A percentile compares a stretch with the other conserved stretches of the same genome.
Conservation (phyloP, 306 rosid genomes). For the Lathyrus sativus region DNA sequence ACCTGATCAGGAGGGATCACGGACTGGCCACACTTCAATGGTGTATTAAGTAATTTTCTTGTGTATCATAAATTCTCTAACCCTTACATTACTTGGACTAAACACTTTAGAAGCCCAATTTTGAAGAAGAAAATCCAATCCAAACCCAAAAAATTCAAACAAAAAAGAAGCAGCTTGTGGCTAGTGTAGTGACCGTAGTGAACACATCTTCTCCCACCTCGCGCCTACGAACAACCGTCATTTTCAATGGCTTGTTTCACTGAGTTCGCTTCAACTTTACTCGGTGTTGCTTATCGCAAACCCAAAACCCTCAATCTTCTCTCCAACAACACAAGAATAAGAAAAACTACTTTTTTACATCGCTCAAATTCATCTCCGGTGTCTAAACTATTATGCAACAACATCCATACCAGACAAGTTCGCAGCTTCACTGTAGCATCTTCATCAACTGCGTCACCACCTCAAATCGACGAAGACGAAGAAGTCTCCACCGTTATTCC, state of each 20-base stretch:
- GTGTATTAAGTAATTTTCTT: no score
- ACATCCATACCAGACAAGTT: conserved; percentile 31
- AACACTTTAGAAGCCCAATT: no score
- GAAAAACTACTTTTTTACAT: conserved; percentile 4
- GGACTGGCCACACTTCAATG: no score
- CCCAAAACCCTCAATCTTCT: conserved; percentile 41
- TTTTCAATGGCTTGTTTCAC: conserved; percentile 56
- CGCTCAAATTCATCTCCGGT: conserved; percentile 33
- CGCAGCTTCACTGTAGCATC: conserved; percentile 61
- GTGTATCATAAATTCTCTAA: no score
- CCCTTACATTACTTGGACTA: no score
- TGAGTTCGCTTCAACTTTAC: conserved; percentile 56
- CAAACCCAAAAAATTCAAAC: no score
- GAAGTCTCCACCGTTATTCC: conserved; percentile 59
- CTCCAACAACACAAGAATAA: conserved; percentile 23
- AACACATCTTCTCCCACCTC: not conserved
- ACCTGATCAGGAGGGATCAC: no score
- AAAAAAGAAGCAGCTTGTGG: no score
- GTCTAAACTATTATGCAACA: conserved; percentile 28
- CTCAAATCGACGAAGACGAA: conserved; percentile 54
- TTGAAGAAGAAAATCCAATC: no score
- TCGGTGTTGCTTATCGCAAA: conserved; percentile 46
- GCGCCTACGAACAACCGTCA: not conserved
- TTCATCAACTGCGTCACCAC: conserved; percentile 56
- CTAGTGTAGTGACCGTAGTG: not conserved